A percentile compares a stretch with the other conserved stretches of the same genome.
These are phyloP conservation scores for Paramecium sonneborni DNA, from an alignment of 73 alveolate genomes.

Conservation along the genomic window DNA sequence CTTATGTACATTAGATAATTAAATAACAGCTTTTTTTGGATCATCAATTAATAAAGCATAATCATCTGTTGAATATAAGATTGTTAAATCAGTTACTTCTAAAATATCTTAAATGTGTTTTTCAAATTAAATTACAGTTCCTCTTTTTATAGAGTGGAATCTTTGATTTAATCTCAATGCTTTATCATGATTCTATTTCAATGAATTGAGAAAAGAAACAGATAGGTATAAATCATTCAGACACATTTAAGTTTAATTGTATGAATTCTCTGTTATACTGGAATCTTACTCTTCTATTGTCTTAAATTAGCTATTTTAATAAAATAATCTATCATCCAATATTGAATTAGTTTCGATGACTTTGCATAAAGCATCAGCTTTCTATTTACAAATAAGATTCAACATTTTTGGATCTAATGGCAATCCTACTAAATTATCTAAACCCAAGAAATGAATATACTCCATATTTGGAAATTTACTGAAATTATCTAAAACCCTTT, in stretches of 20 bases:
- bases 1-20: background rate
- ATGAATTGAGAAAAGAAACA: background rate
- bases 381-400: no score
- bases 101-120: background rate
- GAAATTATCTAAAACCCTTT: background rate
- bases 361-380: background rate
- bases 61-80: background rate
- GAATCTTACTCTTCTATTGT: background rate
- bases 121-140: background rate
- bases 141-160: conserved; percentile 16
- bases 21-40: background rate
- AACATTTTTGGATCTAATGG: conserved; percentile 39
- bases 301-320: background rate
- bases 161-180: background rate
- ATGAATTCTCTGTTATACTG: conserved; percentile 23
- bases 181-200: background rate
- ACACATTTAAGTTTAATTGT: background rate
- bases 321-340: background rate
- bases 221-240: background rate
- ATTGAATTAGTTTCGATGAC: background rate
- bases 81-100: background rate
- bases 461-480: conserved; percentile 38
- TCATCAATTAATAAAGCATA: background rate
- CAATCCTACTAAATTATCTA: conserved; percentile 2
- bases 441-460: conserved; percentile 43